These are phyloP conservation scores for Polymyxa betae DNA, from an alignment of 208 protist species.

Conservation along the genomic window DNA sequence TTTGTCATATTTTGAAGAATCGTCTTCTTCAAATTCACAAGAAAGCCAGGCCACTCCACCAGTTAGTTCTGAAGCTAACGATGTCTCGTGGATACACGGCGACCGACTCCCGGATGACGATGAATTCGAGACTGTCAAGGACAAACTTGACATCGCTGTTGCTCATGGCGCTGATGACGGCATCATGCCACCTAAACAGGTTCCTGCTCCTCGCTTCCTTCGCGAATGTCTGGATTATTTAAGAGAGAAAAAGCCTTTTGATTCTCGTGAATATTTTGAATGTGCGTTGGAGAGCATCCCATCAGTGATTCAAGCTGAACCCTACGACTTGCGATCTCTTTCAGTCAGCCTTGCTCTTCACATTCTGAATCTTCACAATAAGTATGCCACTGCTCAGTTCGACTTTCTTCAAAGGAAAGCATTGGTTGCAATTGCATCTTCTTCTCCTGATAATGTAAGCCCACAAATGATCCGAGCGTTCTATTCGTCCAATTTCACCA, in stretches of 20 bases:
- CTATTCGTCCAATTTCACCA: background rate
- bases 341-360: background rate
- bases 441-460: background rate
- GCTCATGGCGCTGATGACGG: background rate
- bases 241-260: background rate
- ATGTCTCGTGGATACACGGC: background rate
- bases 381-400: background rate
- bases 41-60: background rate
- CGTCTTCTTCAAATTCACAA: background rate
- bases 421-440: background rate
- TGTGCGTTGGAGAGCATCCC: background rate
- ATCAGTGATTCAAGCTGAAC: background rate
- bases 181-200: background rate
- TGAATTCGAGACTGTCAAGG: background rate
- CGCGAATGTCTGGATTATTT: constrained; percentile 7
- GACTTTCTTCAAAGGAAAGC: background rate
- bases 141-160: background rate
- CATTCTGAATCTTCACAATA: background rate
- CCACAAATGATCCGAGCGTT: background rate
- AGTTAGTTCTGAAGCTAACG: background rate
- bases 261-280: background rate
- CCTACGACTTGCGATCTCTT: background rate
- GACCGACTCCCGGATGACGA: background rate
- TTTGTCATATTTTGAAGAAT: background rate
- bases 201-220: background rate